Conservation (phyloP, 768 basidiomycete species). For the Fomitopsis serialis region DNA sequence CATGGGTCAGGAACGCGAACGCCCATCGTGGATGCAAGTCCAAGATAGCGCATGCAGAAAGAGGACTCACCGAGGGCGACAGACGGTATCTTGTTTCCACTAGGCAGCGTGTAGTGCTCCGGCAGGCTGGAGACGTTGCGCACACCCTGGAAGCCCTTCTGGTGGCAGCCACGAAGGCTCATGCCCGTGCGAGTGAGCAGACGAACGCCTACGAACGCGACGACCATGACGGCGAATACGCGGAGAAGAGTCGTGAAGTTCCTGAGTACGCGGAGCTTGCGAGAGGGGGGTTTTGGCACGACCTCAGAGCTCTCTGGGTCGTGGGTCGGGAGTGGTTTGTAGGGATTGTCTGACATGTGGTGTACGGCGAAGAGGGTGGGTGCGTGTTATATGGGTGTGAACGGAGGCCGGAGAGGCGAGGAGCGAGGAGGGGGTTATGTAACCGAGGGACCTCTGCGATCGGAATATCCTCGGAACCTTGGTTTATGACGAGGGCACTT, state of each 20-base stretch:
- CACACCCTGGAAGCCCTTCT: conserved; percentile 2
- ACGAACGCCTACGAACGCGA: not conserved
- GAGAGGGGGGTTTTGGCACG: not conserved
- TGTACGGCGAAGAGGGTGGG: not conserved
- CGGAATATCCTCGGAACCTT: too few relatives aligned
- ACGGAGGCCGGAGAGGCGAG: not conserved
- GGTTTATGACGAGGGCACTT: too few relatives aligned
- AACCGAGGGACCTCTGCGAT: too few relatives aligned
- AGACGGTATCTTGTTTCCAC: conserved; percentile 63
- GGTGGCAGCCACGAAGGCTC: not conserved
- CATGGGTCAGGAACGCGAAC: too few relatives aligned
- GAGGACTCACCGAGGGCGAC: conserved; percentile 58
- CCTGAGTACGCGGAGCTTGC: not conserved
- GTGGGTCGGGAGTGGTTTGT: conserved; percentile 2
- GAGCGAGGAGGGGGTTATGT: too few relatives aligned
- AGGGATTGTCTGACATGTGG: not conserved
- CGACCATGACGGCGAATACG: not conserved
- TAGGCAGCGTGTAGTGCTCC: conserved; percentile 52
- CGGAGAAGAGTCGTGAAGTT: not conserved
- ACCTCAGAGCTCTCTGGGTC: conserved; percentile 2
- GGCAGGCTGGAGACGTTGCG: conserved; percentile 27
- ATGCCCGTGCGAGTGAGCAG: not conserved
- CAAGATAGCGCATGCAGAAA: too few relatives aligned
- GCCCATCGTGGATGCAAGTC: too few relatives aligned
- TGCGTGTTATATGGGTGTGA: not conserved